Conservation (phyloP, 2,329 filamentous ascomycete genomes). For the Pseudocercospora eumusae region DNA sequence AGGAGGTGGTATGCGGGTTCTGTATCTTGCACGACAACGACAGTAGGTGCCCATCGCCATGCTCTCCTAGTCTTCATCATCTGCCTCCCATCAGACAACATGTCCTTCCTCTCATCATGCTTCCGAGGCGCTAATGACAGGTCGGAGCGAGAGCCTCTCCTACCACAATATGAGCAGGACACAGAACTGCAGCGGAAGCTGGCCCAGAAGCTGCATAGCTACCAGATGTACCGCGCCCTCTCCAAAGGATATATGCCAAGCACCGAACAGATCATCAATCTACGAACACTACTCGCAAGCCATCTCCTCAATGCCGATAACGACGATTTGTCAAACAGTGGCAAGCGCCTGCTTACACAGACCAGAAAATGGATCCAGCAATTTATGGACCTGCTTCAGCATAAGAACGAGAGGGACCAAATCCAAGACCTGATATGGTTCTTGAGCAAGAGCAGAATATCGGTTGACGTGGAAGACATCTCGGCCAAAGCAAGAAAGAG, state of each 20-base stretch:
- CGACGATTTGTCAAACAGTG: slow-evolving; percentile 73
- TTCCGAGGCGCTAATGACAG: slow-evolving; percentile 53
- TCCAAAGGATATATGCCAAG: slow-evolving; percentile 88
- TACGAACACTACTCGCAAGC: slow-evolving; percentile 75
- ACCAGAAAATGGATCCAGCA: slow-evolving; percentile 72
- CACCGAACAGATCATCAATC: slow-evolving; percentile 76
- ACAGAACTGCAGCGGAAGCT: slow-evolving; percentile 74
- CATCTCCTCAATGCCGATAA: slow-evolving; percentile 76
- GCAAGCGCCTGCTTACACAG: slow-evolving; percentile 70
- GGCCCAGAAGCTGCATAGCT: slow-evolving; percentile 87
- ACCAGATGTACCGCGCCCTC: slow-evolving; percentile 85
- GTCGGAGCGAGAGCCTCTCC: slow-evolving; percentile 72
- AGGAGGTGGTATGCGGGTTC: not conserved
- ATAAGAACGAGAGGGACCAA: slow-evolving; percentile 83
- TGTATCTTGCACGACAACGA: not conserved
- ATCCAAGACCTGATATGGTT: slow-evolving; percentile 93
- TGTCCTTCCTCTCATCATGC: slow-evolving; percentile 59
- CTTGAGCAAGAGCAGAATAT: slow-evolving; percentile 70
- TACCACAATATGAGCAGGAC: slow-evolving; percentile 81
- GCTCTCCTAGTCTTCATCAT: not conserved
- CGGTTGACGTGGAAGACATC: slow-evolving; percentile 66
- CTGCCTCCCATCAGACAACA: slow-evolving; percentile 33
- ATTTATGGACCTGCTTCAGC: slow-evolving; percentile 75
- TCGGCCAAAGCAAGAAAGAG: slow-evolving; percentile 61
- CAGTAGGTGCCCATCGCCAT: not conserved